Evolutionary conservation across 2,329 filamentous ascomycete genomes (phyloP).

Genomic region (Trichoderma sp.): DNA sequence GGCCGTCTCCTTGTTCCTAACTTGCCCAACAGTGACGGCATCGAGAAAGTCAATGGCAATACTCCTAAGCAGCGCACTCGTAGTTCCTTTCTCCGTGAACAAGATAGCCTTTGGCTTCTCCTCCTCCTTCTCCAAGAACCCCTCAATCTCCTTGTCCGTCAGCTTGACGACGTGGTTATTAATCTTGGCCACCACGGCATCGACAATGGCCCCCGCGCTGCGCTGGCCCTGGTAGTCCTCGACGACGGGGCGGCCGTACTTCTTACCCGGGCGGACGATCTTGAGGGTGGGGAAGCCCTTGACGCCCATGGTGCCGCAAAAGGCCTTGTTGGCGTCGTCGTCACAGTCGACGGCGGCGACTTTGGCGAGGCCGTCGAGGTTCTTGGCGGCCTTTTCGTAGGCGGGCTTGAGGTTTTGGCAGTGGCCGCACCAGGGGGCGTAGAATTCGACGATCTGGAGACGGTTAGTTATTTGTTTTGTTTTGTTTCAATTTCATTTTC

Average conservation of each 20-base stretch:
- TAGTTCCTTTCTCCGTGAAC: slow-evolving; percentile 90
- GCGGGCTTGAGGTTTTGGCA: slow-evolving; percentile 94
- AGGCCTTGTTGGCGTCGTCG: slow-evolving; percentile 83
- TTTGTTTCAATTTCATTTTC: neutral
- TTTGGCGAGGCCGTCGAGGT: slow-evolving; percentile 86
- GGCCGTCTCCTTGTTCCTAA: slow-evolving; percentile 74
- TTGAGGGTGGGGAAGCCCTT: slow-evolving; percentile 96
- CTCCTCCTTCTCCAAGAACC: slow-evolving; percentile 72
- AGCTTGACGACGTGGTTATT: slow-evolving; percentile 86
- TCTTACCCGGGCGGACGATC: slow-evolving; percentile 83
- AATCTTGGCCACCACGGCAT: slow-evolving; percentile 81
- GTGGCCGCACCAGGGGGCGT: slow-evolving; percentile 96
- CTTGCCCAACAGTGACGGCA: slow-evolving; percentile 74
- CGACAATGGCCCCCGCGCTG: slow-evolving; percentile 81
- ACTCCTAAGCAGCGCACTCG: slow-evolving; percentile 76
- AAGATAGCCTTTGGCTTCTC: slow-evolving; percentile 80
- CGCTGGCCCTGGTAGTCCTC: slow-evolving; percentile 89
- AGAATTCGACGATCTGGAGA: slow-evolving; percentile 72
- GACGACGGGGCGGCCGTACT: slow-evolving; percentile 70
- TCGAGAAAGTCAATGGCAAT: slow-evolving; percentile 89
- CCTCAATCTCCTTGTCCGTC: slow-evolving; percentile 73
- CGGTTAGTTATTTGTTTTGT: neutral
- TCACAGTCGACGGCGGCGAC: slow-evolving; percentile 96
- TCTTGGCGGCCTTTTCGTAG: slow-evolving; percentile 90
- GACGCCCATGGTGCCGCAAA: slow-evolving; percentile 83